Evolutionary conservation across 495 filamentous ascomycete species (phyloP), one percentile per base, ranked within the genome.

Genomic region (Podospora bellae-mahoneyi): DNA sequence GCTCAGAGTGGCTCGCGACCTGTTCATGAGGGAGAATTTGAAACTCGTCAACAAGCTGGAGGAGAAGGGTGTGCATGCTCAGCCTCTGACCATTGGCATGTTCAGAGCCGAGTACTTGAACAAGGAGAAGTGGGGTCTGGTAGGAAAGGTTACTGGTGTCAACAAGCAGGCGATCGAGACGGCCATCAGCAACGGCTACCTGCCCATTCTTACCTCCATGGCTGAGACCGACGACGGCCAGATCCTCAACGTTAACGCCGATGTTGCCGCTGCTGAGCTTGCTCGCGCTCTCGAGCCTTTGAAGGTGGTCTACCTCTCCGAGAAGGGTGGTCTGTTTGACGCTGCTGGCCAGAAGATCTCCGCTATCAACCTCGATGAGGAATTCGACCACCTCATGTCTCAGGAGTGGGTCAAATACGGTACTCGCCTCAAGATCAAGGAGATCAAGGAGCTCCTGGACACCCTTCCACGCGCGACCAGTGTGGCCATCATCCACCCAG

Each of bases 281-380:
- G 95, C 95, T 54, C 88, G 91, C 62, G 87, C 91, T 65, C 81
- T 99, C 68, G 91, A 98, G 81, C 95, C 95, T 34, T 82, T 98
- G 72, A 99, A 99, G 88, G 96, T 98, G 60, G 94, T 99, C 60
- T 99, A 97, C 79, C 87, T 99, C 20, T 96, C 93, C 32, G 95
- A 99, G 83, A 98, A 98, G 85, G 95, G 95, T 53, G 95, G 95
- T 19, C 81, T 99, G 39, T 97, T 96, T 81, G 93, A 98, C 76
- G 94, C 92, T 65, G 92, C 95, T 68, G 91, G 91, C 59, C 91
- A 96, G 83, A 97, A 97, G 84, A 97, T 99, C 72, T 97, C 94
- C 9, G 92, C 89, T 62, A 99, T 99, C 76, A 98, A 99, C 82
- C 86, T 99, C 26, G 95, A 99, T 73, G 94, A 99, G 80, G 95